Base-by-base conservation (phyloP, 129 eudicot species). In the Glebionis coronaria region DNA sequence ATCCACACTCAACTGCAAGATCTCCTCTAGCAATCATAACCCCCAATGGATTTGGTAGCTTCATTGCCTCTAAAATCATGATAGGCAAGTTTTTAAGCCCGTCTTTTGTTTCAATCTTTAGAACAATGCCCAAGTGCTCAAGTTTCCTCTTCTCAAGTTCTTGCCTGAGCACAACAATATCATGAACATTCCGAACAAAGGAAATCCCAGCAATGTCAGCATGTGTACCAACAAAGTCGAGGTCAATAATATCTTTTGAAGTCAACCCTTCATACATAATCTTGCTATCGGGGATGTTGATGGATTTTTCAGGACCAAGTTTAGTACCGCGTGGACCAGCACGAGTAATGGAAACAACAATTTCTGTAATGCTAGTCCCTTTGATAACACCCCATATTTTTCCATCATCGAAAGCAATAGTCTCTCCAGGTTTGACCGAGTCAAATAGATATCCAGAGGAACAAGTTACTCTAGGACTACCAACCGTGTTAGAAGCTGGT, bases 11-110 rank as follows among this genome's bases (percentile, higher is more conserved):
- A 67, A 88, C 95, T 6, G 95, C 95, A 58, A 88, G 95, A 80
- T 88, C 95, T 65, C 95, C 95, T 80, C 95, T 84, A 31, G 95
- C 95, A 73, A 88, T 84, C 95, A 88, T 88, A 50, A 88, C 84
- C 31, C 95, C 95, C 73, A 88, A 75, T 55, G 95, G 95, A 18
- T 88, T 84, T 16, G 84, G 70, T 15, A 56, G 56, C 76, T 88
- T 88, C 95, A 88, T 88, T 11, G 91, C 88, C 76, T 88, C 95
- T 56, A 88, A 69, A 63, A 88, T 56, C 73, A 88, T 44, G 16
- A 84, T 63, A 3, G 88, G 79, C 61, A 84, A 66, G 35, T 84
- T 88, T 67, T 75, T 68, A 59, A 82, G 61, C 69, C 84, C 95
- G 49, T 81, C 86, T 84, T 66, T 75, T 7, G 95, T 88, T 77